Base-by-base conservation (phyloP, 2,329 filamentous ascomycete genomes). In the Rutstroemia sp. region DNA sequence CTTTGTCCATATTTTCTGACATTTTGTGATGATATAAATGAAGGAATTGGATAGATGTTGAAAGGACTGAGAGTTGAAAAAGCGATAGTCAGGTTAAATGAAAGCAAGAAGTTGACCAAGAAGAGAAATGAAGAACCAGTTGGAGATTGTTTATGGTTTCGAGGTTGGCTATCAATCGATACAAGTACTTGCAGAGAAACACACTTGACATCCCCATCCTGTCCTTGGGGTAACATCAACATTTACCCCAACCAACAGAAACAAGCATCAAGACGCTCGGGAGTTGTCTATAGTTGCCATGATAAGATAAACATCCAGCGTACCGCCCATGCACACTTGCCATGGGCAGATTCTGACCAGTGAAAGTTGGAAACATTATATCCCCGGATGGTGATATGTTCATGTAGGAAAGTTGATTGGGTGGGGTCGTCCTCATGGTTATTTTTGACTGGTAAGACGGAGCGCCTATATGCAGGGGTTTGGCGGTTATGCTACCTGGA, bases 1-100 rank as follows among this genome's bases (percentile, higher is more conserved):
- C 34, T 38, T 56, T 52, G 23, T 37, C n/a, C 19, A 17, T 17
- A 42, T 51, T 42, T 7, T 30, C 49, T 34, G 54, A 48, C 54
- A 55, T 55, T 55, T 55, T 25, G 53, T 47, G 51, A 39, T 47
- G 2, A 44, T 19, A 44, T 10, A 19, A 17, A 19, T 17, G 21
- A 42, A 25, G 3, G 34, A 27, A 16, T 3, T 8, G 8, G 19
- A 9, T 23, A 38, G 38, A 34, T 34, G 12, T 34, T 34, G 30
- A 34, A 34, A 14, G 9, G 21, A 46, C n/a, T 46, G 42, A 46
- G 2, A 5, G 21, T 46, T 12, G 12, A n/a, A 46, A 23, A 23
- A 46, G 3, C 7, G 42, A 46, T 21, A 21, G 10, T 34, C 12
- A 34, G 12, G 10, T 34, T 34, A 34, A 34, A 34, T 12, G 12